These are phyloP conservation scores for Huntiella bhutanensis DNA, from an alignment of 2,329 filamentous ascomycete species.

Conservation along the genomic window DNA sequence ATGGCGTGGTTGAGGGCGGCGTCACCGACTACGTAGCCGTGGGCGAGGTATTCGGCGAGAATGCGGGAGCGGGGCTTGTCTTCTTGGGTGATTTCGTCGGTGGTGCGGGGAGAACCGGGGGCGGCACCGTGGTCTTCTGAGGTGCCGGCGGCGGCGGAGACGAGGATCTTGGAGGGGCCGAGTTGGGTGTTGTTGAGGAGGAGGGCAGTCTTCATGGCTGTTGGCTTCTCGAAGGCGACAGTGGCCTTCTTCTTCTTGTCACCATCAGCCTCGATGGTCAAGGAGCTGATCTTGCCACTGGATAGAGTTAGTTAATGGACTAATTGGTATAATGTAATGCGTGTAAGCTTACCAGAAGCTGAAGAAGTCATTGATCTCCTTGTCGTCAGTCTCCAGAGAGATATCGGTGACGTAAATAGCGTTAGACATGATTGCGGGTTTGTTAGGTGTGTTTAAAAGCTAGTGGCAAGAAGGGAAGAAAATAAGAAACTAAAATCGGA, in stretches of 20 bases:
- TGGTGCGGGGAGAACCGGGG: conserved; percentile 4
- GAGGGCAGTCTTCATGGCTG: conserved; percentile 88
- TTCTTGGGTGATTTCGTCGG: conserved; percentile 67
- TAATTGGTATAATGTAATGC: conserved; percentile 7
- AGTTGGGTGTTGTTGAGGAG: conserved; percentile 95
- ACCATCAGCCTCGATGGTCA: conserved; percentile 54
- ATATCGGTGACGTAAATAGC: conserved; percentile 87
- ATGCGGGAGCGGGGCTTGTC: conserved; percentile 93
- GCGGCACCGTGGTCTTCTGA: conserved; percentile 37
- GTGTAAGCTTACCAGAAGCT: conserved; percentile 56
- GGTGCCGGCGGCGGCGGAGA: conserved; percentile 44
- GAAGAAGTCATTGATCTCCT: conserved; percentile 93
- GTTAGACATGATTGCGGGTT: conserved; percentile 29
- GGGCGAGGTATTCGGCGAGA: conserved; percentile 86
- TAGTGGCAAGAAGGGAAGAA: too few relatives aligned
- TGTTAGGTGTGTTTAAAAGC: conserved; percentile 3
- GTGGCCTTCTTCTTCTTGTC: conserved; percentile 56
- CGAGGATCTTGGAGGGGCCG: conserved; percentile 63
- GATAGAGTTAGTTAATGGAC: neutral
- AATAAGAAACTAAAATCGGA: neutral
- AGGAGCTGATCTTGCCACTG: conserved; percentile 76
- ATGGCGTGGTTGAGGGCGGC: conserved; percentile 65
- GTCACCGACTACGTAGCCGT: conserved; percentile 71
- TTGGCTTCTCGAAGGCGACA: conserved; percentile 94
- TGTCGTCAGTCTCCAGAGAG: conserved; percentile 59